Conservation (phyloP, 345 rosid species). For the Psidium guajava region DNA sequence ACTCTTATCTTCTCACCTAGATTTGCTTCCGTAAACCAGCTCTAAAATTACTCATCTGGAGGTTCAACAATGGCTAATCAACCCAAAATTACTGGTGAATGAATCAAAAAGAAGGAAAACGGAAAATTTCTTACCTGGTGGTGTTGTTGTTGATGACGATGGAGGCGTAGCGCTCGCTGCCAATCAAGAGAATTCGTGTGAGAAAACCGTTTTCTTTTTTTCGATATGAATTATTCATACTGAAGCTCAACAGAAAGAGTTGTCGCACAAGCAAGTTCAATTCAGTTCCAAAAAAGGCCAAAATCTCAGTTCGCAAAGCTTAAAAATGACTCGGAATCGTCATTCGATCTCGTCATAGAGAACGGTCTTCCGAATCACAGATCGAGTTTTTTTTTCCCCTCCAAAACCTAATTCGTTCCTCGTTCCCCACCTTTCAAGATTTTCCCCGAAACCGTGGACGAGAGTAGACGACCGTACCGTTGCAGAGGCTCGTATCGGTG, state of each 20-base stretch:
- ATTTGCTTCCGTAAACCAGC: background rate
- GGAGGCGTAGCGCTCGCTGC: background rate
- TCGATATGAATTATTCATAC: background rate
- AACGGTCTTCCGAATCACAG: background rate
- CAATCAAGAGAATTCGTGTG: background rate
- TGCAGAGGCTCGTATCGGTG: conserved; percentile 1
- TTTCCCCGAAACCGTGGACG: too few relatives aligned
- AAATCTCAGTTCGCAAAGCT: background rate
- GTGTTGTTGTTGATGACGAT: background rate
- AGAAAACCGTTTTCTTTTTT: background rate
- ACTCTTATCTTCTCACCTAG: background rate
- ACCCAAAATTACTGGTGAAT: background rate
- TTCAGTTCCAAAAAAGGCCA: background rate
- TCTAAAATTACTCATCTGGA: background rate
- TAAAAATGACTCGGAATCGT: background rate
- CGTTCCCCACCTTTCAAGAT: background rate
- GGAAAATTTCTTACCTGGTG: conserved; percentile 4
- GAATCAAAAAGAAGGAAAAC: background rate
- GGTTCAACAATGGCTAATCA: background rate
- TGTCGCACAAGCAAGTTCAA: background rate
- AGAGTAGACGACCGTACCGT: background rate
- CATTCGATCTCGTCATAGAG: background rate
- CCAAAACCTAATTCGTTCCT: background rate
- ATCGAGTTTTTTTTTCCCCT: background rate
- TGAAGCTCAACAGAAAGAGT: background rate